phyloP scores from a whole-genome alignment of 2,329 filamentous ascomycete genomes.

The Ophiocordyceps sinensis region DNA sequence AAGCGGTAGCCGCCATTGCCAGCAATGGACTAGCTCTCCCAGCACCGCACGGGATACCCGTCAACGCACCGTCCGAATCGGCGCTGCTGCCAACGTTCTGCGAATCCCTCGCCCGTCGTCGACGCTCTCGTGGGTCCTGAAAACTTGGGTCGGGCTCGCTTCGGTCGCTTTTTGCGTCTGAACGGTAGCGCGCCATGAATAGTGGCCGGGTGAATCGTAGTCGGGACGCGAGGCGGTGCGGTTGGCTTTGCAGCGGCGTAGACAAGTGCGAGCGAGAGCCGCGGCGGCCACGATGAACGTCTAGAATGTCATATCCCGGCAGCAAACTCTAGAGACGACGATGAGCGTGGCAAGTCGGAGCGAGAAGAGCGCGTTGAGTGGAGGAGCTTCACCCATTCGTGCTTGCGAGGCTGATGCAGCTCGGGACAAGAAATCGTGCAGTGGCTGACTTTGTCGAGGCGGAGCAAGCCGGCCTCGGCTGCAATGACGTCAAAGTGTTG shows the following conservation, averaged over 20 bases:
- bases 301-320: constrained; percentile 2
- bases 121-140: constrained; percentile 14
- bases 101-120: constrained; percentile 16
- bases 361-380: neutral
- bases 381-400: neutral
- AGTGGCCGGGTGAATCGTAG: constrained; percentile 12
- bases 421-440: constrained; percentile 4
- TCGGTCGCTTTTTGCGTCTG: constrained; percentile 4
- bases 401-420: neutral
- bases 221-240: constrained; percentile 9
- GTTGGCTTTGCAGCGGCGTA: constrained; percentile 9
- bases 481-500: neutral
- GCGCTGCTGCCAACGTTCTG: constrained; percentile 10
- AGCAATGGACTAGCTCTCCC: constrained; percentile 11
- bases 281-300: constrained; percentile 4
- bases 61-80: constrained; percentile 6
- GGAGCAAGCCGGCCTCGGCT: neutral
- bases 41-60: constrained; percentile 7
- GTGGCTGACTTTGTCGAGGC: neutral
- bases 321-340: neutral
- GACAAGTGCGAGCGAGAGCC: constrained; percentile 11
- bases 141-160: constrained; percentile 1
- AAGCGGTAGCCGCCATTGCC: constrained; percentile 11
- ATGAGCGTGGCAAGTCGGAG: neutral
- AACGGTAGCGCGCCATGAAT: constrained; percentile 9